phyloP scores from a whole-genome alignment of 2,329 filamentous ascomycete genomes.

The Cercospora canescens region DNA sequence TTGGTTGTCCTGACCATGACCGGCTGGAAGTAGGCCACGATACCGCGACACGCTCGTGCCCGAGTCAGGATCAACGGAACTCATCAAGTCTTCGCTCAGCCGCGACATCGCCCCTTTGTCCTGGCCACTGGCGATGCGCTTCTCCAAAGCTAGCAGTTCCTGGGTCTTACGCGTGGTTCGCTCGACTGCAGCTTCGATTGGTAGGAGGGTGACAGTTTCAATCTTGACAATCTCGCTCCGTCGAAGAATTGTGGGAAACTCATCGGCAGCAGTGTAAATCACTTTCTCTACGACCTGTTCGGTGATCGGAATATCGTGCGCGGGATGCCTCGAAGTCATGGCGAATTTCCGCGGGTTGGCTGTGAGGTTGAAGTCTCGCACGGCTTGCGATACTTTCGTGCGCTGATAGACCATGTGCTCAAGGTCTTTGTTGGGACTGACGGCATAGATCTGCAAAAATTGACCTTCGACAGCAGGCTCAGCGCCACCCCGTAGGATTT shows the following conservation, averaged over 20 bases:
- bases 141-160: slow-evolving; percentile 76
- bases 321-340: slow-evolving; percentile 69
- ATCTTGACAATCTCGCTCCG: slow-evolving; percentile 78
- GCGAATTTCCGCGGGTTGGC: slow-evolving; percentile 78
- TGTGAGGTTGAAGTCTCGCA: slow-evolving; percentile 83
- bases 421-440: slow-evolving; percentile 81
- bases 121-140: slow-evolving; percentile 60
- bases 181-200: slow-evolving; percentile 86
- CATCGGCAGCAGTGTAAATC: slow-evolving; percentile 77
- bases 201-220: slow-evolving; percentile 66
- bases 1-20: slow-evolving; percentile 41
- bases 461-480: slow-evolving; percentile 83
- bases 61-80: slow-evolving; percentile 72
- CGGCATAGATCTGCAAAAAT: slow-evolving; percentile 77
- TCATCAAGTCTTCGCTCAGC: slow-evolving; percentile 72
- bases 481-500: slow-evolving; percentile 70
- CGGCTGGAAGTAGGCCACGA: slow-evolving; percentile 66
- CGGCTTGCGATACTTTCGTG: slow-evolving; percentile 76
- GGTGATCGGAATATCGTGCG: slow-evolving; percentile 60
- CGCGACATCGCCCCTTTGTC: slow-evolving; percentile 63
- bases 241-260: slow-evolving; percentile 87
- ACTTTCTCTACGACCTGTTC: slow-evolving; percentile 82
- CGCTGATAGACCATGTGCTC: slow-evolving; percentile 83
- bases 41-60: slow-evolving; percentile 80
- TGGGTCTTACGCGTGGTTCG: slow-evolving; percentile 87